Conservation (phyloP, 163 green algal species). For the Coccomyxa subellipsoidea region DNA sequence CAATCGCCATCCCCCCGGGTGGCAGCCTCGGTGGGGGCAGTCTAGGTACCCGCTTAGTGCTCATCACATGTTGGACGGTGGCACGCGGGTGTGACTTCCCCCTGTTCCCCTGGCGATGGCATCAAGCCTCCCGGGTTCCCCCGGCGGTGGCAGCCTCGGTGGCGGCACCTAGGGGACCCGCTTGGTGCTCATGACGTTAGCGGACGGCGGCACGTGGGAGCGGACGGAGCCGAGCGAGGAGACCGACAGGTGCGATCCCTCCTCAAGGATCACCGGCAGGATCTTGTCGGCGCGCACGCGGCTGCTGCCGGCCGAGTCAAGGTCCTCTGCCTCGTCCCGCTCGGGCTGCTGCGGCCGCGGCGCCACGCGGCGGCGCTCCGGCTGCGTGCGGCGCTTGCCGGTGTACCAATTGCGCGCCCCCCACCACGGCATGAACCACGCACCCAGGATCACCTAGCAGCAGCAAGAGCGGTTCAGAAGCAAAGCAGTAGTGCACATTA, state of each 20-base stretch:
- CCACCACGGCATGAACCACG: not conserved
- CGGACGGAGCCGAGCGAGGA: not conserved
- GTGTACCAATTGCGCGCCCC: not conserved
- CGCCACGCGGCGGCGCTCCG: not conserved
- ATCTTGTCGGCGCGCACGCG: not conserved
- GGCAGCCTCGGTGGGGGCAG: no score
- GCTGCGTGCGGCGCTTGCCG: not conserved
- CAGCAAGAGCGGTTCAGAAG: no score
- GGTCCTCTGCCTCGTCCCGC: not conserved
- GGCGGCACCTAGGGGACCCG: not conserved
- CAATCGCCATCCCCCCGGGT: no score
- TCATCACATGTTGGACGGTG: no score
- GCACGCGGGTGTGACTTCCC: no score
- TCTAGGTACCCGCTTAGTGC: no score
- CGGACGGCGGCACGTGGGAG: not conserved
- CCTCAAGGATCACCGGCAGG: not conserved
- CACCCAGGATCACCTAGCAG: not conserved
- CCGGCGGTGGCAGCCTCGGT: not conserved
- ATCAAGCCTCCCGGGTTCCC: no score
- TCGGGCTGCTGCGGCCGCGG: not conserved
- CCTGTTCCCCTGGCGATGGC: no score
- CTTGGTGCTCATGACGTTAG: not conserved
- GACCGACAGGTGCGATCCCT: not conserved
- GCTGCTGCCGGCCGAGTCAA: not conserved
- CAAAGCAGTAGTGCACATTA: no score